These are phyloP conservation scores for Vinca minor DNA, from an alignment of 257 asterid genomes.

Conservation along the genomic window DNA sequence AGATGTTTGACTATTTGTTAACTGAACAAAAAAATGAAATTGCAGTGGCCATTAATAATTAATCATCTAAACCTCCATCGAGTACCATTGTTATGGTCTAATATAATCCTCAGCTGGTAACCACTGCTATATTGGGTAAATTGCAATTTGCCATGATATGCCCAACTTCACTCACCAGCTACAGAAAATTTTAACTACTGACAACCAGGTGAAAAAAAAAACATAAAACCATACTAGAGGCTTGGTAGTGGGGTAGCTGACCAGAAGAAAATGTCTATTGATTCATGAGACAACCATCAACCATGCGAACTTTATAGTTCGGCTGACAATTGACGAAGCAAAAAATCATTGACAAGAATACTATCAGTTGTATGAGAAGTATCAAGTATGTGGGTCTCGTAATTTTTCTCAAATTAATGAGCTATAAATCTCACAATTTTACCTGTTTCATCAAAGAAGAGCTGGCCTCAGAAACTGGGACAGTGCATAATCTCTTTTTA, in stretches of 20 bases:
- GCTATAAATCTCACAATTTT: background rate
- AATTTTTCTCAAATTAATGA: background rate
- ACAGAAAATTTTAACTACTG: too few relatives aligned
- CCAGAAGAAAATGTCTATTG: background rate
- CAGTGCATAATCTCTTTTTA: conserved; percentile 45
- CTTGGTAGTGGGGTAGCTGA: background rate
- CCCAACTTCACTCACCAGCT: background rate
- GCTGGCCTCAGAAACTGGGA: conserved; percentile 42
- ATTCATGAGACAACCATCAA: conserved; percentile 1
- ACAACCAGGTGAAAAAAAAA: background rate
- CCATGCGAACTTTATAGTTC: background rate
- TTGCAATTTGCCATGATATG: background rate
- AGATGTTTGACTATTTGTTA: background rate
- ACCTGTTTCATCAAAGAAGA: conserved; percentile 80
- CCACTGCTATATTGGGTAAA: background rate
- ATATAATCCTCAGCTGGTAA: background rate
- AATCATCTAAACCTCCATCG: background rate
- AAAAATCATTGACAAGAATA: background rate
- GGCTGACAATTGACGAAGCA: background rate
- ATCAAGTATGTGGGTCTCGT: background rate
- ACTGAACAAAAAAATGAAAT: background rate
- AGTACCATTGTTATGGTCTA: too few relatives aligned
- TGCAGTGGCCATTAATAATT: background rate
- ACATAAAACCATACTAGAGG: background rate
- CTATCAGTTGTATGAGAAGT: background rate